Percentiles rank a stretch among this genome's conserved stretches.
These are phyloP conservation scores for Hypseocharis bilobata DNA, from an alignment of 441 rosid species.

Conservation along the genomic window DNA sequence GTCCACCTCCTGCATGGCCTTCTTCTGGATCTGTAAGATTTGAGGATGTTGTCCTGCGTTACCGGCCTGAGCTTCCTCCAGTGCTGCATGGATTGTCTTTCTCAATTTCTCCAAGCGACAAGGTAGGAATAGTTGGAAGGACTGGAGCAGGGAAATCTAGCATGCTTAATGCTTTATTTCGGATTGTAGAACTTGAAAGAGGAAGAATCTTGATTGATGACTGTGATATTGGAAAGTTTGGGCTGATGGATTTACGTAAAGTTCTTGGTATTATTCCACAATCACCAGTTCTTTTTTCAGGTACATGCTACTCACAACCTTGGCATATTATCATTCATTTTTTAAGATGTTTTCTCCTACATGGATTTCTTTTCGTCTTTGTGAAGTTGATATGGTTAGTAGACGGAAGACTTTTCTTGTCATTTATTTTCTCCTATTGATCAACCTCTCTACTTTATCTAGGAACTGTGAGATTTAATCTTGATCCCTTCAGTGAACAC, in stretches of 20 bases:
- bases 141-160: slow-evolving; percentile 97
- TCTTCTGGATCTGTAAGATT: slow-evolving; percentile 76
- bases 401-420: background rate
- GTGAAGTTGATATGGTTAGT: background rate
- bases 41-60: slow-evolving; percentile 75
- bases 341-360: background rate
- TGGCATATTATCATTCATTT: background rate
- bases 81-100: slow-evolving; percentile 77
- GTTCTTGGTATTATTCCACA: slow-evolving; percentile 92
- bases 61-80: slow-evolving; percentile 81
- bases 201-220: slow-evolving; percentile 75
- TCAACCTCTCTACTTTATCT: slow-evolving; percentile 15
- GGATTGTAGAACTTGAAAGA: slow-evolving; percentile 76
- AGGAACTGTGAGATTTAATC: slow-evolving; percentile 91
- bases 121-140: slow-evolving; percentile 88
- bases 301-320: slow-evolving; percentile 29
- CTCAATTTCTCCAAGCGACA: slow-evolving; percentile 59
- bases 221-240: slow-evolving; percentile 60
- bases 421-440: background rate
- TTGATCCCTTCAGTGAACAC: slow-evolving; percentile 87
- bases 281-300: slow-evolving; percentile 90
- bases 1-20: slow-evolving; percentile 92
- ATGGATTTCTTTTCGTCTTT: background rate
- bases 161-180: slow-evolving; percentile 78
- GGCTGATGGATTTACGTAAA: slow-evolving; percentile 73